Evolutionary conservation across 441 rosid species (phyloP), one percentile per base, ranked within the genome.

Genomic region (Gossypium schwendimanii): DNA sequence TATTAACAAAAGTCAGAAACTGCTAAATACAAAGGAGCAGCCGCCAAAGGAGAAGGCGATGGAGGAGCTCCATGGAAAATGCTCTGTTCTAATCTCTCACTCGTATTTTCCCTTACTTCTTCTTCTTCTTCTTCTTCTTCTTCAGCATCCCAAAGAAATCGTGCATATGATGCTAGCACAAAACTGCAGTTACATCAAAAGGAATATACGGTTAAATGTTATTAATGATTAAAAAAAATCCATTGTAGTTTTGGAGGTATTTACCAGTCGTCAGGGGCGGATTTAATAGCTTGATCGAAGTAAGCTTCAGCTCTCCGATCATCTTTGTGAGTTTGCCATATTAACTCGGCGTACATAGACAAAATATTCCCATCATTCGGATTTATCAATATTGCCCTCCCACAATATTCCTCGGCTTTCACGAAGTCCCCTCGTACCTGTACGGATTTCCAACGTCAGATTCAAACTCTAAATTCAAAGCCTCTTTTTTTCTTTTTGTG

Each of bases 71-170:
- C 91, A 2, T 75, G 73, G 24, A 78, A 73, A 60, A 77, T 71
- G 74, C 60, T 70, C 59, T 73, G 77, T 0, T 70, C 58, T 55
- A 83, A 41, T 61, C 76, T 52, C 53, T 73, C 76, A 49, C 60
- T 55, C 84, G 53, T 73, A 63, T 74, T 81, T 72, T 79, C 85
- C 62, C 58, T 78, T 23, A 57, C 28, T 57, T 23, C 61, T 9
- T 14, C 52, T 10, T 12, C 52, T 45, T 45, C 15, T 12, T 45
- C 50, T 12, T 47, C 52, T 47, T 57, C 62, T 44, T 88, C 92
- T 33, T 86, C 89, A 23, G 91, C 80, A 67, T 91, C 96, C 98
- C 98, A 93, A 6, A 93, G 96, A 77, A 91, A 93, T 44, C 87
- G 79, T 14, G 94, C 96, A 78, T 91, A 90, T 0, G 97, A 91